A percentile compares a stretch with the other conserved stretches of the same genome.
Conservation (phyloP, 345 rosid species). For the Erodium maritimum region DNA sequence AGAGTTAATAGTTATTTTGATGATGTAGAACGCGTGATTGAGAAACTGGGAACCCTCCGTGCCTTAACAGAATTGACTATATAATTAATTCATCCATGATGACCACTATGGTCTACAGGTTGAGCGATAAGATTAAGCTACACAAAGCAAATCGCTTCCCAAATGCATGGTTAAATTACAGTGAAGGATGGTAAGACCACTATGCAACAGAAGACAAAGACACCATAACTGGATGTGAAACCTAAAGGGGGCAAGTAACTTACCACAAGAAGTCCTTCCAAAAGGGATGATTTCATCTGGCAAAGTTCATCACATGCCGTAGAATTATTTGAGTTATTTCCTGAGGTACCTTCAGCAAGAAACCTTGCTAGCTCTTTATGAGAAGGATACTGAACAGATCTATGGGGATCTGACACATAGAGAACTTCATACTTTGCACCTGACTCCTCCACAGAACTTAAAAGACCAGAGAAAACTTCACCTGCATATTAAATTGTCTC, state of each 20-base stretch:
- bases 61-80: too few relatives aligned
- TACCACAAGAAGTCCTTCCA: slow-evolving; percentile 86
- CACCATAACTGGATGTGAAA: too few relatives aligned
- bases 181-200: too few relatives aligned
- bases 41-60: too few relatives aligned
- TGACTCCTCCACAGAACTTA: slow-evolving; percentile 50
- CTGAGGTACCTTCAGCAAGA: slow-evolving; percentile 51
- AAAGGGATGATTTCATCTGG: slow-evolving; percentile 71
- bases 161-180: too few relatives aligned
- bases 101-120: too few relatives aligned
- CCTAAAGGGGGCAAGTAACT: slow-evolving; percentile 16
- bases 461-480: slow-evolving; percentile 50
- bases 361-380: slow-evolving; percentile 56
- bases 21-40: too few relatives aligned
- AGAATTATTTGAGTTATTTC: slow-evolving; percentile 28
- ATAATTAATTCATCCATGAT: too few relatives aligned
- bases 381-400: slow-evolving; percentile 45
- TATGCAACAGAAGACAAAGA: too few relatives aligned
- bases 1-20: too few relatives aligned
- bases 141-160: too few relatives aligned
- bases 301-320: slow-evolving; percentile 71
- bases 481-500: slow-evolving; percentile 29
- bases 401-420: slow-evolving; percentile 64
- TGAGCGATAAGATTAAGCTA: too few relatives aligned
- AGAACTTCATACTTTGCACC: slow-evolving; percentile 65